phyloP scores from a whole-genome alignment of 345 rosid species.

The Citrus cavaleriei region DNA sequence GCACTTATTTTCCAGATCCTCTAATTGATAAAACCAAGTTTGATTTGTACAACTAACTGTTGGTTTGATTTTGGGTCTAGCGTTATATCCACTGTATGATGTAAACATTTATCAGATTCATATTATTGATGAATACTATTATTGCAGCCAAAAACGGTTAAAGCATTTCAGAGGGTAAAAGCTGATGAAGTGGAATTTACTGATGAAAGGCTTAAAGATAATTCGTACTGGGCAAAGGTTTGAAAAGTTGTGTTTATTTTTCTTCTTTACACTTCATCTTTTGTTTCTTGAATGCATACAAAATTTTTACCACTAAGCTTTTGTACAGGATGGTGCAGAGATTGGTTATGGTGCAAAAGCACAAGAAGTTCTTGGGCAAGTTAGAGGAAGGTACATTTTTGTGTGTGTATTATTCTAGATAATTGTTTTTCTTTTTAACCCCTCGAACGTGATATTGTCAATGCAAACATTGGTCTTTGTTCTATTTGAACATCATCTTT shows the following conservation, averaged over 20 bases:
- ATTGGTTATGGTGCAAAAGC: slow-evolving; percentile 94
- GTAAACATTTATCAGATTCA: not conserved
- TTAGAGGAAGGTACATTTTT: slow-evolving; percentile 73
- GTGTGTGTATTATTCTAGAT: not conserved
- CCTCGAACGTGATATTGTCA: no score
- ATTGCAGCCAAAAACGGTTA: slow-evolving; percentile 55
- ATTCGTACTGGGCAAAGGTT: slow-evolving; percentile 97
- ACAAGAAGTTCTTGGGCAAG: slow-evolving; percentile 91
- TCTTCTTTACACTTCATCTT: not conserved
- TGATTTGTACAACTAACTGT: not conserved
- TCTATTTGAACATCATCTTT: not conserved
- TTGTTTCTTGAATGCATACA: not conserved
- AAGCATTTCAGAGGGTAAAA: slow-evolving; percentile 82
- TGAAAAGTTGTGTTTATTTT: not conserved
- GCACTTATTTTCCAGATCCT: not conserved
- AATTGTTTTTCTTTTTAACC: not conserved
- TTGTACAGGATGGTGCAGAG: slow-evolving; percentile 70
- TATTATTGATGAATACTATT: not conserved
- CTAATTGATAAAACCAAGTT: not conserved
- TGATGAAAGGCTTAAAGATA: slow-evolving; percentile 77
- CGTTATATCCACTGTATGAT: not conserved
- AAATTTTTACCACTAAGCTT: not conserved
- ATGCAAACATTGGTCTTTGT: not conserved
- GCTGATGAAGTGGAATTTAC: slow-evolving; percentile 63
- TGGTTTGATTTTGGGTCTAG: not conserved